Percentiles rank a stretch among this genome's conserved stretches.
Evolutionary conservation across 208 protist genomes (phyloP).

Genomic region (Trichomonas tenax): DNA sequence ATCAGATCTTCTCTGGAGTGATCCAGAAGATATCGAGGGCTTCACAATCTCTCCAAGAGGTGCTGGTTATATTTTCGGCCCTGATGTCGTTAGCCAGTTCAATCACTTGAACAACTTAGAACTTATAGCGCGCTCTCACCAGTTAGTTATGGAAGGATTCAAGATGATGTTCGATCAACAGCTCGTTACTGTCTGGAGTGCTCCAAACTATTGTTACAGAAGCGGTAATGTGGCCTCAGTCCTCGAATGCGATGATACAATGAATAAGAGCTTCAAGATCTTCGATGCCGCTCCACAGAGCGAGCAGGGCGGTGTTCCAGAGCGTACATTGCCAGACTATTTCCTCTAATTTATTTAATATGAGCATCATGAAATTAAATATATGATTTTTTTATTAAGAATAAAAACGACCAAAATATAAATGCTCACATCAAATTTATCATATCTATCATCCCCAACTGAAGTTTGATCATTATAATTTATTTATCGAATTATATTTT

Average conservation of each 20-base stretch:
- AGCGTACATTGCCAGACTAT: not conserved
- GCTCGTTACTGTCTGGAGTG: slow-evolving; percentile 71
- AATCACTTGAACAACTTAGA: slow-evolving; percentile 54
- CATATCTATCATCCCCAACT: no score
- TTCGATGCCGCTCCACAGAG: slow-evolving; percentile 91
- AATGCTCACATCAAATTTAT: no score
- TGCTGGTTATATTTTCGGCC: slow-evolving; percentile 67
- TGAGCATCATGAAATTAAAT: not conserved
- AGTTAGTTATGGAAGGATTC: slow-evolving; percentile 70
- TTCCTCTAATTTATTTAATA: slow-evolving; percentile 13
- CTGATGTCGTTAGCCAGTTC: slow-evolving; percentile 52
- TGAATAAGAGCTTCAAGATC: slow-evolving; percentile 57
- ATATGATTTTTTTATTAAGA: not conserved
- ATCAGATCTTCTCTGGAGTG: slow-evolving; percentile 68
- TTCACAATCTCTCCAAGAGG: slow-evolving; percentile 63
- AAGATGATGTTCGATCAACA: slow-evolving; percentile 63
- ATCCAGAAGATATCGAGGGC: slow-evolving; percentile 67
- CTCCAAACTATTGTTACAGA: slow-evolving; percentile 55
- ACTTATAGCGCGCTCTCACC: slow-evolving; percentile 63
- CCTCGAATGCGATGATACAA: slow-evolving; percentile 37
- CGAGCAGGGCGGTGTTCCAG: slow-evolving; percentile 34
- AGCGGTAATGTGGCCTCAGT: slow-evolving; percentile 65
- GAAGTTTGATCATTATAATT: no score
- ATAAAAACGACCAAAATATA: not conserved
- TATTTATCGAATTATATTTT: no score